A percentile compares a stretch with the other conserved stretches of the same genome.
These are phyloP conservation scores for Aspergillus thermomutatus DNA, from an alignment of 2,329 filamentous ascomycete genomes.

Conservation along the genomic window DNA sequence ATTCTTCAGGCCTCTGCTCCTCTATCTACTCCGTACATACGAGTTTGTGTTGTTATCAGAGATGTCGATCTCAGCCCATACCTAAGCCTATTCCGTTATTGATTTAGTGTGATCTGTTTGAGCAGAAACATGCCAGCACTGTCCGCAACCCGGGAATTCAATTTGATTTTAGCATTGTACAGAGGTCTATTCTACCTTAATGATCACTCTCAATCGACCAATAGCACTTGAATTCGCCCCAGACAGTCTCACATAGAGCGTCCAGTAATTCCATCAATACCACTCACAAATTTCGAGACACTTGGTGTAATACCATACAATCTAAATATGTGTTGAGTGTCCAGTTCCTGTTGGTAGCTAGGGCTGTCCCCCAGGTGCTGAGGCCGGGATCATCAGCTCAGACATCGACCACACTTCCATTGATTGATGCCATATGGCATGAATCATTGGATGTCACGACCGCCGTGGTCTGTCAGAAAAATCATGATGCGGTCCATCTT, in stretches of 20 bases:
- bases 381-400: neutral
- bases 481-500: conserved; percentile 7
- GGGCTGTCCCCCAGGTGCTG: neutral
- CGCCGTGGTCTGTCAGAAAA: neutral
- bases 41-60: neutral
- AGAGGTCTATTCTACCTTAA: too few relatives aligned
- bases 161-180: too few relatives aligned
- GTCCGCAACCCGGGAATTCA: too few relatives aligned
- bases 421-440: neutral
- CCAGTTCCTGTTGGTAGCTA: too few relatives aligned
- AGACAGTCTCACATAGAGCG: neutral
- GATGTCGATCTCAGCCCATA: neutral
- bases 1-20: neutral
- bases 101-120: neutral
- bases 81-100: neutral
- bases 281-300: neutral
- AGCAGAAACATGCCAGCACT: too few relatives aligned
- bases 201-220: neutral
- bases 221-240: neutral
- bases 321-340: too few relatives aligned
- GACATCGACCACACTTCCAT: neutral
- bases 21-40: too few relatives aligned
- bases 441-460: neutral
- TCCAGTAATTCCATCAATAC: neutral
- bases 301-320: too few relatives aligned